Base-by-base conservation (phyloP, 805 yeast species). In the Kodamaea lidongshanica region DNA sequence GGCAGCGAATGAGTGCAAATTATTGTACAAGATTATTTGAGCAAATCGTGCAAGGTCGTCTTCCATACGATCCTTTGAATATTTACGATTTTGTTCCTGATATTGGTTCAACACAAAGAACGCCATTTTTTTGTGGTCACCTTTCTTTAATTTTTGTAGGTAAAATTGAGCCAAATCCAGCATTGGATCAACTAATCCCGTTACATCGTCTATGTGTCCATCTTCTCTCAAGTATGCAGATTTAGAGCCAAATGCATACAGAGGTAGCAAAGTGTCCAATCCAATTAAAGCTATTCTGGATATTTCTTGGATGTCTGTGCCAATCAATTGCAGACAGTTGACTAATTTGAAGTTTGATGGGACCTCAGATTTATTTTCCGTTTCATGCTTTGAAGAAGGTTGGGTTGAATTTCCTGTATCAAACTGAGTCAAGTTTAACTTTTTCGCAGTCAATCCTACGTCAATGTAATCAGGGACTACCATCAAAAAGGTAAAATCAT, bases 221-320 rank as follows among this genome's bases (percentile, higher is more conserved):
- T 15, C 14, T 10, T 23, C 19, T 20, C 19, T 16, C 10, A 17
- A 14, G 6, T 5, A 9, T 7, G 23, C 12, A 5, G 15, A 15
- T 7, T 22, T 16, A 10, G 32, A 17, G 3, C 36, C 19, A 11
- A 44, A 39, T 7, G 52, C 54, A 6, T 42, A 23, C 26, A 46
- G 48, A 4, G 52, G 51, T 10, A 48, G 21, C n/a, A 49, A 34
- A 6, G 44, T 23, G 22, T 52, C 53, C 8, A 50, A 27, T 6
- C 50, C 52, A 17, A 41, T 23, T 5, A 48, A 28, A 3, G 45
- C 24, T 12, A 50, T 16, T 17, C 44, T 42, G 8, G 39, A 15
- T 7, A 32, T 20, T 6, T 31, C 40, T 14, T n/a, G 6, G 35
- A 19, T 3, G 28, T 28, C 16, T 11, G 25, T 28, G 2, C 51